phyloP scores from a whole-genome alignment of 106 monocot genomes.

The Allium fistulosum region DNA sequence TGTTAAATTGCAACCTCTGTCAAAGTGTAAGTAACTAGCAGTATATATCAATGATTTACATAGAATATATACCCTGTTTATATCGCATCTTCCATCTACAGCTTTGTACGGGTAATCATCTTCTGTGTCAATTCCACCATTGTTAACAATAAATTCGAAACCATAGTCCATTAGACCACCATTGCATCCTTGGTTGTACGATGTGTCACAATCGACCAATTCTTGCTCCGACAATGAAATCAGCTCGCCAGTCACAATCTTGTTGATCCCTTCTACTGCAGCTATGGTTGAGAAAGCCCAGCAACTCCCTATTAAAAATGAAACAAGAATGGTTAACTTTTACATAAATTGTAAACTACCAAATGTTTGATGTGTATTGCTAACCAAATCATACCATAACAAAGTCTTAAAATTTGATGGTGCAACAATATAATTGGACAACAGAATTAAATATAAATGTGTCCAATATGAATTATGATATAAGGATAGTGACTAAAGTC shows the following conservation, averaged over 20 bases:
- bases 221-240: conserved; percentile 41
- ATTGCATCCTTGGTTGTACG: conserved; percentile 30
- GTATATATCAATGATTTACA: no score
- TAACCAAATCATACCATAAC: no score
- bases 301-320: conserved; percentile 17
- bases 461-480: no score
- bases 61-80: conserved; percentile 15
- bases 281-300: conserved; percentile 57
- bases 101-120: conserved; percentile 50
- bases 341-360: no score
- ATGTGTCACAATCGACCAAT: conserved; percentile 38
- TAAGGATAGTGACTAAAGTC: no score
- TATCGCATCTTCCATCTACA: conserved; percentile 36
- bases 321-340: no score
- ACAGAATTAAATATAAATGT: no score
- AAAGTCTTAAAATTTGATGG: no score
- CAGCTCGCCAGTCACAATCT: conserved; percentile 41
- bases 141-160: conserved; percentile 20
- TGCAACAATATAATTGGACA: no score
- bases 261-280: conserved; percentile 45
- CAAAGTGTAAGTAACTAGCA: no score
- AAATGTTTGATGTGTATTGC: no score
- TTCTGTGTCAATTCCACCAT: conserved; percentile 31
- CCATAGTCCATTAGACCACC: conserved; percentile 51
- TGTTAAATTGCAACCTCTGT: no score